phyloP scores from a whole-genome alignment of 257 asterid genomes.

The Ballota nigra region DNA sequence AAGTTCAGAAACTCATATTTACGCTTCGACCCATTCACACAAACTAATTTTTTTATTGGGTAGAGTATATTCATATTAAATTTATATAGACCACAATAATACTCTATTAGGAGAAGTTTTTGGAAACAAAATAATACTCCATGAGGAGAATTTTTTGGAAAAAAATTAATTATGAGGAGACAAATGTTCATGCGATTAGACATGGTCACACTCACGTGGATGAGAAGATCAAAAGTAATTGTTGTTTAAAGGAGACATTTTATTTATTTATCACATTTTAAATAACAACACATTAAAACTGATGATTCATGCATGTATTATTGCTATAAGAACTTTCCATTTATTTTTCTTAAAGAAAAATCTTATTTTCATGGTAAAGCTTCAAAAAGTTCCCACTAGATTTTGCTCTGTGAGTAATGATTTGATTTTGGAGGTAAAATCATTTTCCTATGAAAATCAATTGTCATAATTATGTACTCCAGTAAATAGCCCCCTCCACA shows the following conservation, averaged over 20 bases:
- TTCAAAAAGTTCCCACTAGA: conserved; percentile 26
- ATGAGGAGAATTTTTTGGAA: no score
- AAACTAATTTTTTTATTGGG: no score
- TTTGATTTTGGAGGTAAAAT: neutral
- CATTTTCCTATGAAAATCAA: neutral
- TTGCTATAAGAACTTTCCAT: neutral
- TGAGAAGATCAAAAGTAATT: conserved; percentile 1
- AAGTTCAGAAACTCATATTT: no score
- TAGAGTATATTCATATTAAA: no score
- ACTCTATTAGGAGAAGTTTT: no score
- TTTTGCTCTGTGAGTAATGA: conserved; percentile 16
- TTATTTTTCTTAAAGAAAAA: neutral
- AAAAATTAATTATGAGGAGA: neutral
- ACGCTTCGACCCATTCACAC: no score
- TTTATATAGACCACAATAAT: no score
- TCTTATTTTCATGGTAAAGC: neutral
- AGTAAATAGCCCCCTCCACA: no score
- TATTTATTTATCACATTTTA: conserved; percentile 18
- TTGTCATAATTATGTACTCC: neutral
- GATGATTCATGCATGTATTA: conserved; percentile 1
- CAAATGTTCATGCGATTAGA: conserved; percentile 25
- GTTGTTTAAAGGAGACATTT: neutral
- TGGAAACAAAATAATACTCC: no score
- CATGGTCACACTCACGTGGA: conserved; percentile 1
- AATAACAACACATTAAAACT: neutral